phyloP scores from a whole-genome alignment of 176 grass and related monocot genomes.

The Oryza glumipatula region DNA sequence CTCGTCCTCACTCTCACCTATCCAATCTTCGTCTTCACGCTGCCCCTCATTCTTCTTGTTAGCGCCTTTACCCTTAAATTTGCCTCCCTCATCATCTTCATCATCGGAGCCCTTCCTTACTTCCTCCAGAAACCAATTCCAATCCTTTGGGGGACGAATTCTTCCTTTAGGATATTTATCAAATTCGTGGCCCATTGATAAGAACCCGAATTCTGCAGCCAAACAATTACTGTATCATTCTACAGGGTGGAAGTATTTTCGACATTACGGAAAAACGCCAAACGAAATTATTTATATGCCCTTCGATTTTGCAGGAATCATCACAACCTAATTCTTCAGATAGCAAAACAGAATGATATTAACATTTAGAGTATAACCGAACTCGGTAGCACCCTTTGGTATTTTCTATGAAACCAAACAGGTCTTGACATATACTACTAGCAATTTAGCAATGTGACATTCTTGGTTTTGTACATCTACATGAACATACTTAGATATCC shows the following conservation, averaged over 20 bases:
- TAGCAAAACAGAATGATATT: background rate
- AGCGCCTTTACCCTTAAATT: constrained; percentile 20
- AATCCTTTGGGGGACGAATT: constrained; percentile 60
- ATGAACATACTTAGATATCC: background rate
- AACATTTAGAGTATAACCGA: background rate
- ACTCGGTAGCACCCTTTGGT: background rate
- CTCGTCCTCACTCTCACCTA: constrained; percentile 52
- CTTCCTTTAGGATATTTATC: constrained; percentile 63
- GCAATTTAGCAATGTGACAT: background rate
- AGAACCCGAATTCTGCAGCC: constrained; percentile 79
- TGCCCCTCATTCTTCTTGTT: constrained; percentile 39
- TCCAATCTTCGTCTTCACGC: constrained; percentile 70
- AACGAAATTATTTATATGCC: background rate
- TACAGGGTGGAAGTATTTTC: background rate
- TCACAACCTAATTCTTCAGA: background rate
- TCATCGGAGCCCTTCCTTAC: constrained; percentile 32
- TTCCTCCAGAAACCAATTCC: constrained; percentile 83
- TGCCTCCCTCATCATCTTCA: constrained; percentile 43
- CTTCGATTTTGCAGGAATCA: background rate
- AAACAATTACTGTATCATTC: constrained; percentile 22
- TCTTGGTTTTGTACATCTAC: constrained; percentile 3
- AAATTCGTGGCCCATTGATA: constrained; percentile 75
- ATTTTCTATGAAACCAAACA: background rate
- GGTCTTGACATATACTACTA: background rate
- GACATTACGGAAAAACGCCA: background rate